Evolutionary conservation across 306 rosid species (phyloP), one percentile per base, ranked within the genome.

Genomic region (Fagus sylvatica): DNA sequence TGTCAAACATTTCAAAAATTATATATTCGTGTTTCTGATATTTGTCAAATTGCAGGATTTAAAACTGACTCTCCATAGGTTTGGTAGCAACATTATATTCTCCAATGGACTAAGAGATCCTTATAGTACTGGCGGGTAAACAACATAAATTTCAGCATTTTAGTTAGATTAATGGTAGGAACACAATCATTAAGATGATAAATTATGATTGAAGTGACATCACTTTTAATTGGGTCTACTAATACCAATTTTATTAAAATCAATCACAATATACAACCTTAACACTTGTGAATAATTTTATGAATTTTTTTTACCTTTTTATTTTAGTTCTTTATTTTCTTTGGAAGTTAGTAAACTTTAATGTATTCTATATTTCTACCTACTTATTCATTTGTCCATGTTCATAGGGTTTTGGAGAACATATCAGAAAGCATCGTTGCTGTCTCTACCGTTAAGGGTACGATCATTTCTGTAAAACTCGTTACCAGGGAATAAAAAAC

Each of bases 101-200:
- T 92, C 97, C 76, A 92, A 90, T 78, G 96, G 97, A 16, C 78
- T 92, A 33, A 80, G 65, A 74, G 96, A 90, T 78, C 97, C 97
- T 13, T 90, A 87, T 76, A 90, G 96, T n/a, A 79, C 82, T 53
- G 96, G 91, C 71, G 93, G 96, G 96, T 92, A 87, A 68, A 56
- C 22, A 4, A 30, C 1, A 46, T 39, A 60, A 51, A 62, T 22
- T 22, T 5, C 66, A 67, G 33, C 5, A 10, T 41, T 41, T 10
- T 11, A 16, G 34, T 22, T 22, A 22, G 28, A 22, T 22, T 22
- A 22, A 22, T 22, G 28, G 0, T 22, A 22, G 28, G 28, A 22
- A 22, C 28, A 22, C 28, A 22, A 0, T 22, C 0, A 22, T 22
- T 22, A 22, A 22, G 28, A 0, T 22, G 28, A 22, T 22, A 22